Evolutionary conservation across 495 filamentous ascomycete species (phyloP).

Genomic region (Neurospora sp.): DNA sequence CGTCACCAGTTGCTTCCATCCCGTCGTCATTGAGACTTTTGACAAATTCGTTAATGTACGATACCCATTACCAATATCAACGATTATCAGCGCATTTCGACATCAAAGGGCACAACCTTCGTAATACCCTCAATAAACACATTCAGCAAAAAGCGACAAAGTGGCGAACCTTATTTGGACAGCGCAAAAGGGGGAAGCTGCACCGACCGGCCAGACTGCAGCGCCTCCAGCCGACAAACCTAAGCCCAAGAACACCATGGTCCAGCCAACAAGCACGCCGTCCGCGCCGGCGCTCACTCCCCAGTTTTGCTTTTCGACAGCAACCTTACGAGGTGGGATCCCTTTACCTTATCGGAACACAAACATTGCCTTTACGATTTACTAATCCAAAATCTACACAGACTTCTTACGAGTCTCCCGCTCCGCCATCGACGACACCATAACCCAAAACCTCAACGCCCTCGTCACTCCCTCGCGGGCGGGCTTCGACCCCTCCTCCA

Average conservation of each 20-base stretch:
- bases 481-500: constrained; percentile 76
- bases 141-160: neutral
- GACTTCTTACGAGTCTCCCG: constrained; percentile 91
- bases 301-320: constrained; percentile 88
- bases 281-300: constrained; percentile 60
- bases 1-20: neutral
- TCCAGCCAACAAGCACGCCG: constrained; percentile 32
- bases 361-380: neutral
- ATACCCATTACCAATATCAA: neutral
- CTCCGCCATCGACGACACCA: constrained; percentile 80
- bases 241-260: constrained; percentile 41
- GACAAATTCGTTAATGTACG: neutral
- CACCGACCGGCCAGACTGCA: neutral
- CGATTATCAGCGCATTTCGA: neutral
- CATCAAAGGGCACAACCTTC: neutral
- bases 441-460: constrained; percentile 87
- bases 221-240: constrained; percentile 2
- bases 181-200: constrained; percentile 9
- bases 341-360: neutral
- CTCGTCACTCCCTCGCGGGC: constrained; percentile 62
- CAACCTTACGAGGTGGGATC: constrained; percentile 63
- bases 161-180: neutral
- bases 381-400: constrained; percentile 24
- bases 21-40: neutral
- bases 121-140: neutral